Conservation (phyloP, 805 yeast genomes). For the Candida ovalis region DNA sequence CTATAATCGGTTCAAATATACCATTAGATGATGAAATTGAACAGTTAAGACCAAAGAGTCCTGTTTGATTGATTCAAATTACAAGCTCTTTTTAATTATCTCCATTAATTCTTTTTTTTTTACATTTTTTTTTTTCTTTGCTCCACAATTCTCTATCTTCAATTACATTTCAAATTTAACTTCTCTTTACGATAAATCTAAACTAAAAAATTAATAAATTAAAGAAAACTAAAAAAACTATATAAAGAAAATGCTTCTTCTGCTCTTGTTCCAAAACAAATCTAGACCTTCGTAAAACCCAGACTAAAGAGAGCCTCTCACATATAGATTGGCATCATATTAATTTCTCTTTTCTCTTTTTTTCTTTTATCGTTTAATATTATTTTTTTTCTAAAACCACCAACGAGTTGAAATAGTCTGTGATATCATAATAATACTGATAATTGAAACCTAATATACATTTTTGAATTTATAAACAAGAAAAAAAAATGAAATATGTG, state of each 20-base stretch:
- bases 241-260: too few species aligned
- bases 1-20: constrained; percentile 47
- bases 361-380: background rate
- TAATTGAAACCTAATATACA: constrained; percentile 4
- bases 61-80: constrained; percentile 28
- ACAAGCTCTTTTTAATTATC: background rate
- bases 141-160: too few species aligned
- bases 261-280: too few species aligned
- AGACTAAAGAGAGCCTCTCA: too few species aligned
- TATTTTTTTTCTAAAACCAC: background rate
- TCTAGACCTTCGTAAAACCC: too few species aligned
- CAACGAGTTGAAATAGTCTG: background rate
- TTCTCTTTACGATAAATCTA: too few species aligned
- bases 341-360: too few species aligned
- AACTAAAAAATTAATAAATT: too few species aligned
- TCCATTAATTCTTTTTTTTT: background rate
- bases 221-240: too few species aligned
- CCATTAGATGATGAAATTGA: constrained; percentile 76
- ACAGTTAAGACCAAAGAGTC: constrained; percentile 78
- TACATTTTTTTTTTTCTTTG: background rate
- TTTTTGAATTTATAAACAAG: constrained; percentile 1
- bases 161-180: too few species aligned
- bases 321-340: too few species aligned
- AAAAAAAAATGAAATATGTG: background rate
- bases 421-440: background rate